phyloP scores from a whole-genome alignment of 352 stramenopile species.

The Globisporangium canariense region DNA sequence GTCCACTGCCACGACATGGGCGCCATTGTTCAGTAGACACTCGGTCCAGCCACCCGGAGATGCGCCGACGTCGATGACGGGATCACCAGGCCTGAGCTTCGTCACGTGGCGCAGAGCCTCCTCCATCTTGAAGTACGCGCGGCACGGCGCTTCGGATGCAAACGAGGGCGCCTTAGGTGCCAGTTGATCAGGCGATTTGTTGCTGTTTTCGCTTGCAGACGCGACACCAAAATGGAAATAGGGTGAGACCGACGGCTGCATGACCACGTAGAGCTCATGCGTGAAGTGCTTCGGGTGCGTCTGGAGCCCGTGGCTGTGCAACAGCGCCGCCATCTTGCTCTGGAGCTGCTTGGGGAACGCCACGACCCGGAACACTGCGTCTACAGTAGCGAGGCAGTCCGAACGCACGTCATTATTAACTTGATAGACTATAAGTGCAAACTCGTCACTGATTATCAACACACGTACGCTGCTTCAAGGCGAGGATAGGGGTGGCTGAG shows the following conservation, averaged over 20 bases:
- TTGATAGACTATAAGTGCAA: neutral
- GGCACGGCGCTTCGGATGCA: conserved; percentile 33
- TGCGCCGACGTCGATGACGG: conserved; percentile 47
- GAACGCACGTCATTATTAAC: neutral
- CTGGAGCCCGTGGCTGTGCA: conserved; percentile 27
- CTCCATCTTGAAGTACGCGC: conserved; percentile 55
- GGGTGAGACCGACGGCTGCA: conserved; percentile 22
- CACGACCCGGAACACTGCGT: conserved; percentile 24
- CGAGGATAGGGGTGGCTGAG: conserved; percentile 1
- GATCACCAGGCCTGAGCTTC: conserved; percentile 17
- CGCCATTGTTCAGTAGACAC: conserved; percentile 37
- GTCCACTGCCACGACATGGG: conserved; percentile 48
- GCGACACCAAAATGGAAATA: conserved; percentile 41
- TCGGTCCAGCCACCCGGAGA: conserved; percentile 58
- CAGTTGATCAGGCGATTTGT: neutral
- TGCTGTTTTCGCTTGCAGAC: neutral
- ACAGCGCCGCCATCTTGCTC: conserved; percentile 27
- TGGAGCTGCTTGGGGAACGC: conserved; percentile 41
- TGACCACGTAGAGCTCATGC: conserved; percentile 45
- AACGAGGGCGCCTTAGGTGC: neutral
- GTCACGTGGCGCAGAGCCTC: conserved; percentile 33
- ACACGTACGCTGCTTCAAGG: conserved; percentile 7
- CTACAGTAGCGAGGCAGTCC: neutral
- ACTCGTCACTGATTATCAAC: neutral
- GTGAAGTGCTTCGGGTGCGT: conserved; percentile 39